phyloP scores from a whole-genome alignment of 441 rosid species.

The Aleurites moluccanus region DNA sequence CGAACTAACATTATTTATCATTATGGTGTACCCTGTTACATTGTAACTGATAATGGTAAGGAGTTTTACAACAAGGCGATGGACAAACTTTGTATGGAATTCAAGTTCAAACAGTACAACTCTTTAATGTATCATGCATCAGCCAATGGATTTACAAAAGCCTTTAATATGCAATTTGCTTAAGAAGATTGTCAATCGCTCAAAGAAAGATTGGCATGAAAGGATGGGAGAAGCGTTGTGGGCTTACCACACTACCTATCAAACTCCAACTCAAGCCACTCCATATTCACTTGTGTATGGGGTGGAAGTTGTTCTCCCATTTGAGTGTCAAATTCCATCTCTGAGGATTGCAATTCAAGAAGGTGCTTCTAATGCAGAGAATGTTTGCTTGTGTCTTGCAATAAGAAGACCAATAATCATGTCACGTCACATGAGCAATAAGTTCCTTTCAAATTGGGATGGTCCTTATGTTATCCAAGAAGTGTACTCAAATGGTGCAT shows the following conservation, averaged over 20 bases:
- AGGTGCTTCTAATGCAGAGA: background rate
- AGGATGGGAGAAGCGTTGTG: background rate
- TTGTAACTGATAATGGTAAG: background rate
- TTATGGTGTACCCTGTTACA: background rate
- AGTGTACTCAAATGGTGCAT: too few species aligned
- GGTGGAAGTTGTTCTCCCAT: background rate
- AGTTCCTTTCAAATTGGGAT: too few species aligned
- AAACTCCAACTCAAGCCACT: background rate
- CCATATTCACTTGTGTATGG: background rate
- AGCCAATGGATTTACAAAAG: background rate
- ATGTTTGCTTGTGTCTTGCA: background rate
- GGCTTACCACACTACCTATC: background rate
- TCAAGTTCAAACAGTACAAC: background rate
- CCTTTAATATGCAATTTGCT: background rate
- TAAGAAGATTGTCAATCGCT: background rate
- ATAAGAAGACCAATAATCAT: too few species aligned
- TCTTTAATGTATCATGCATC: background rate
- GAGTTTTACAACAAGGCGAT: background rate
- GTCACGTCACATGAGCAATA: too few species aligned
- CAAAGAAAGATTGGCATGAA: background rate
- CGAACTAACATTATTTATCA: background rate
- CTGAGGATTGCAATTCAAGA: background rate
- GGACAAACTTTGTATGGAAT: background rate
- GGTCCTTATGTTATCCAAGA: too few species aligned
- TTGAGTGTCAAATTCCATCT: background rate